Conservation (phyloP, 345 rosid genomes). For the Xanthoceras sorbifolium region DNA sequence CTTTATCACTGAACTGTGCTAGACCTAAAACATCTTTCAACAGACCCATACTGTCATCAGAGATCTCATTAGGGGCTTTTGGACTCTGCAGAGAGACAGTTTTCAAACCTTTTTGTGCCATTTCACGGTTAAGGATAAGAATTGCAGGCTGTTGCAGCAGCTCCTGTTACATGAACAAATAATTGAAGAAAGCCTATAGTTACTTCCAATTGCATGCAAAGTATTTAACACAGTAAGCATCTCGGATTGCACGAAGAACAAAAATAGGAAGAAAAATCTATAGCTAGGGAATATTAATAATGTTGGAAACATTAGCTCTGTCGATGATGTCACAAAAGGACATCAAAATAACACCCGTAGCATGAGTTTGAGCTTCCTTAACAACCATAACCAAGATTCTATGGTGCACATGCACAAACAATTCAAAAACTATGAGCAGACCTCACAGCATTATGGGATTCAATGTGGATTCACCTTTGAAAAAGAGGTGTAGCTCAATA, state of each 20-base stretch:
- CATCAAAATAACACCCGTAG: not conserved
- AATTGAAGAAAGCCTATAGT: not conserved
- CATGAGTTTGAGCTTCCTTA: not conserved
- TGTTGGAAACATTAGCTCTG: no score
- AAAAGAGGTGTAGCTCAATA: no score
- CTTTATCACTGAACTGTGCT: slow-evolving; percentile 38
- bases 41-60: slow-evolving; percentile 35
- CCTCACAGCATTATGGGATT: no score
- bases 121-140: slow-evolving; percentile 60
- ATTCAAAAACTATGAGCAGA: no score
- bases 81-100: slow-evolving; percentile 40
- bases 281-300: no score
- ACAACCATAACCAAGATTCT: no score
- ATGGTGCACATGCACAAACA: no score
- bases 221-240: not conserved
- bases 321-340: no score
- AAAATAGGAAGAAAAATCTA: not conserved
- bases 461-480: no score
- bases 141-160: slow-evolving; percentile 67
- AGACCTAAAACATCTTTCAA: slow-evolving; percentile 44
- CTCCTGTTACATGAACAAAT: slow-evolving; percentile 50
- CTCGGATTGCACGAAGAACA: not conserved
- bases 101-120: slow-evolving; percentile 41
- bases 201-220: not conserved
- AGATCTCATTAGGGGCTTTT: slow-evolving; percentile 35